Conservation (phyloP, 441 rosid genomes). For the Macaranga tanarius region DNA sequence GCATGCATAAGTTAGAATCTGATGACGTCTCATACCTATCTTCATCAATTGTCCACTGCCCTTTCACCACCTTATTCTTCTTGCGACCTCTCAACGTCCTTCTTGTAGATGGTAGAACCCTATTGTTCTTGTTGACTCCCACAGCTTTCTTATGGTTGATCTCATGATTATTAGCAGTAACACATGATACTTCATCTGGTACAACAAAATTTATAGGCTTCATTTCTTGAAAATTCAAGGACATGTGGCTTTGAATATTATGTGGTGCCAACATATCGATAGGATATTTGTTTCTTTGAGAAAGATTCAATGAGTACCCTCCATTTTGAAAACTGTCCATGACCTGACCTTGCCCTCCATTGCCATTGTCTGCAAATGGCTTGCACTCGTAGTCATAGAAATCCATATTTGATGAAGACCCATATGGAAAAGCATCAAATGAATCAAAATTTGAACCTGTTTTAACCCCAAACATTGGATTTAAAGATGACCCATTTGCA, state of each 20-base stretch:
- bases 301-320: conserved; percentile 13
- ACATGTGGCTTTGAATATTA: conserved; percentile 23
- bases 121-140: conserved; percentile 33
- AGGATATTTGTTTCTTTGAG: conserved; percentile 26
- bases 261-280: conserved; percentile 31
- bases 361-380: conserved; percentile 40
- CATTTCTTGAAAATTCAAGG: conserved; percentile 36
- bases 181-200: conserved; percentile 64
- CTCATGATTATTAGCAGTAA: conserved; percentile 35
- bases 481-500: conserved; percentile 41
- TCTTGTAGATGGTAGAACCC: conserved; percentile 28
- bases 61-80: conserved; percentile 63
- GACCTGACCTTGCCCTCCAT: conserved; percentile 33
- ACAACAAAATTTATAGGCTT: conserved; percentile 42
- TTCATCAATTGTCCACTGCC: conserved; percentile 84
- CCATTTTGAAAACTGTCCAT: conserved; percentile 48
- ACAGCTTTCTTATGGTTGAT: conserved; percentile 21
- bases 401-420: conserved; percentile 39
- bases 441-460: conserved; percentile 38
- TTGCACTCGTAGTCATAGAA: conserved; percentile 50
- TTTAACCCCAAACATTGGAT: conserved; percentile 36
- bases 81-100: conserved; percentile 50
- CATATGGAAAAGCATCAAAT: conserved; percentile 44
- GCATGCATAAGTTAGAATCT: not conserved
- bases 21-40: conserved; percentile 50